Percentiles rank a stretch among this genome's conserved stretches.
These are phyloP conservation scores for Blastomyces parvus DNA, from an alignment of 2,329 filamentous ascomycete species.

Conservation along the genomic window DNA sequence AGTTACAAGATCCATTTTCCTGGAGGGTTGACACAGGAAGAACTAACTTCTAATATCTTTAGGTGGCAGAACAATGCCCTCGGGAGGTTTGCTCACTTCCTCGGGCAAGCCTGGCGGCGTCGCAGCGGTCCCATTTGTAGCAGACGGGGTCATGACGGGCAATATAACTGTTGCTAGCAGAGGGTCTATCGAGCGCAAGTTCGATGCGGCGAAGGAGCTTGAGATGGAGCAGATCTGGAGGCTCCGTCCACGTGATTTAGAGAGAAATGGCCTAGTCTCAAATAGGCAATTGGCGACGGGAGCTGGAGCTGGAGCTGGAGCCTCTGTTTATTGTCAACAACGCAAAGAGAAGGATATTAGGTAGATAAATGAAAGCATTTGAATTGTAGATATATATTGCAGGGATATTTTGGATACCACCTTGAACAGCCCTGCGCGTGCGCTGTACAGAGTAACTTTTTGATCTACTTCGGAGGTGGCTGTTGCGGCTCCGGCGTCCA, in stretches of 20 bases:
- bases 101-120: constrained; percentile 35
- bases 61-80: constrained; percentile 76
- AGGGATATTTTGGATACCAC: too few species aligned
- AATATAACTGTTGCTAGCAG: not conserved
- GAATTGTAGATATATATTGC: not conserved
- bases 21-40: not conserved
- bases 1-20: constrained; percentile 14
- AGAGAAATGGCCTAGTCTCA: not conserved
- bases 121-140: constrained; percentile 28
- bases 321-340: too few species aligned
- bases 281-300: not conserved
- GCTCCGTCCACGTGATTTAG: not conserved
- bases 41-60: constrained; percentile 62
- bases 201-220: not conserved
- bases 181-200: not conserved
- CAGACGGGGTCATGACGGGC: constrained; percentile 31
- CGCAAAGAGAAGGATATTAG: not conserved
- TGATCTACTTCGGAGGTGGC: not conserved
- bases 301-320: too few species aligned
- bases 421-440: not conserved
- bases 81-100: constrained; percentile 65
- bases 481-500: not conserved
- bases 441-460: not conserved
- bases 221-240: not conserved
- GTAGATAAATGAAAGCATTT: not conserved